phyloP scores from a whole-genome alignment of 106 monocot species.

The Apostasia ramifera region DNA sequence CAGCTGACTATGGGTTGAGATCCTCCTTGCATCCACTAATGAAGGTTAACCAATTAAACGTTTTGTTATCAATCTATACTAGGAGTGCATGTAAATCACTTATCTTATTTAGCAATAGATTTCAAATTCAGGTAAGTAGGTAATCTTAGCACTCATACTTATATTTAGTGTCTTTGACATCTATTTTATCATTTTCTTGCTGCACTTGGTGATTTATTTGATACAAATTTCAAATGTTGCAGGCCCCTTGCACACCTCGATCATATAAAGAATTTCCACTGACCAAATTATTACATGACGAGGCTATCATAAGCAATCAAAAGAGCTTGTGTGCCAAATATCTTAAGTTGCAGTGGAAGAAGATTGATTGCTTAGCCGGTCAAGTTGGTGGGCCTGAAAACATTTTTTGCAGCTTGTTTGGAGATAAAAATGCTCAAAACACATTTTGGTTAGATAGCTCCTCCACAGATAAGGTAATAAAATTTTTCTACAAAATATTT shows the following conservation, averaged over 20 bases:
- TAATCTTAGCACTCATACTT: no score
- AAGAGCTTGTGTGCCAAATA: conserved; percentile 23
- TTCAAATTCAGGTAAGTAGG: no score
- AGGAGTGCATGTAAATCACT: no score
- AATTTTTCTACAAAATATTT: background rate
- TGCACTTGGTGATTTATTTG: no score
- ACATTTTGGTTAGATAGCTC: conserved; percentile 99
- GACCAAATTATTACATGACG: conserved; percentile 2
- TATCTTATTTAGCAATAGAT: no score
- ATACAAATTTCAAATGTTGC: conserved; percentile 3
- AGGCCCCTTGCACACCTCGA: conserved; percentile 29
- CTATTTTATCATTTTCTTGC: no score
- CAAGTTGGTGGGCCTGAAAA: conserved; percentile 55
- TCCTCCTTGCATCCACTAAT: conserved; percentile 31
- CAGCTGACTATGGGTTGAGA: conserved; percentile 45
- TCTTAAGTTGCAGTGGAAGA: conserved; percentile 76
- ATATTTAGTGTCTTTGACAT: no score
- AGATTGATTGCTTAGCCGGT: conserved; percentile 46
- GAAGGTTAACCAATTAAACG: conserved; percentile 39
- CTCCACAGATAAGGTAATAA: conserved; percentile 70
- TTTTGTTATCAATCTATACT: no score
- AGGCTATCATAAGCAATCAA: background rate
- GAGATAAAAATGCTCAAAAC: conserved; percentile 49
- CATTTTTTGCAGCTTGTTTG: conserved; percentile 70
- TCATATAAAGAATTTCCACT: conserved; percentile 12